Conservation (phyloP, 2,329 filamentous ascomycete genomes). For the Trichoderma koningiopsis region DNA sequence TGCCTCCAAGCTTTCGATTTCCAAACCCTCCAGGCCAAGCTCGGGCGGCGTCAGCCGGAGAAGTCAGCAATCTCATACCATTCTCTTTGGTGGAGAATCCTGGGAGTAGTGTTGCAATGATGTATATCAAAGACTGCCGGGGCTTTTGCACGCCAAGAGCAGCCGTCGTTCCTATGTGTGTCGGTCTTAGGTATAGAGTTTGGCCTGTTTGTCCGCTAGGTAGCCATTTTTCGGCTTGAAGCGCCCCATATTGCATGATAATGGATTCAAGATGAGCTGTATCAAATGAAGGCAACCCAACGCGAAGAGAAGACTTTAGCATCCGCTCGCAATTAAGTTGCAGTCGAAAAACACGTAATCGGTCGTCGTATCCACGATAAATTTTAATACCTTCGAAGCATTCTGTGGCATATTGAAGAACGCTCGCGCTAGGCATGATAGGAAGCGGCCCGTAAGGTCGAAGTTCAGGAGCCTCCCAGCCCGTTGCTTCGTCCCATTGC, state of each 20-base stretch:
- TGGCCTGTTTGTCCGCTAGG: slow-evolving; percentile 66
- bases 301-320: slow-evolving; percentile 61
- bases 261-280: slow-evolving; percentile 72
- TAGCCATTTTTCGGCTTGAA: slow-evolving; percentile 78
- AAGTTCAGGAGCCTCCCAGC: slow-evolving; percentile 75
- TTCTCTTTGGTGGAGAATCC: slow-evolving; percentile 52
- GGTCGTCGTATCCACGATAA: slow-evolving; percentile 76
- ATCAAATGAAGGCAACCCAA: slow-evolving; percentile 73
- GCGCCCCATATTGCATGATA: slow-evolving; percentile 68
- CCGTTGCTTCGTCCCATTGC: slow-evolving; percentile 63
- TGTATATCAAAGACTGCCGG: slow-evolving; percentile 80
- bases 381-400: slow-evolving; percentile 86
- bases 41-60: slow-evolving; percentile 76
- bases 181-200: slow-evolving; percentile 84
- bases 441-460: slow-evolving; percentile 75
- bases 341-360: slow-evolving; percentile 74
- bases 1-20: slow-evolving; percentile 88
- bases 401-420: slow-evolving; percentile 85
- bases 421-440: slow-evolving; percentile 78
- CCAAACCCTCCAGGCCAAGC: slow-evolving; percentile 94
- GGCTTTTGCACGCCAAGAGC: slow-evolving; percentile 81
- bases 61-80: slow-evolving; percentile 75
- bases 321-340: slow-evolving; percentile 70
- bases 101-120: slow-evolving; percentile 65
- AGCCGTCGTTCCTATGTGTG: slow-evolving; percentile 79